Base-by-base conservation (phyloP, 345 rosid species). In the Barbarea vulgaris region DNA sequence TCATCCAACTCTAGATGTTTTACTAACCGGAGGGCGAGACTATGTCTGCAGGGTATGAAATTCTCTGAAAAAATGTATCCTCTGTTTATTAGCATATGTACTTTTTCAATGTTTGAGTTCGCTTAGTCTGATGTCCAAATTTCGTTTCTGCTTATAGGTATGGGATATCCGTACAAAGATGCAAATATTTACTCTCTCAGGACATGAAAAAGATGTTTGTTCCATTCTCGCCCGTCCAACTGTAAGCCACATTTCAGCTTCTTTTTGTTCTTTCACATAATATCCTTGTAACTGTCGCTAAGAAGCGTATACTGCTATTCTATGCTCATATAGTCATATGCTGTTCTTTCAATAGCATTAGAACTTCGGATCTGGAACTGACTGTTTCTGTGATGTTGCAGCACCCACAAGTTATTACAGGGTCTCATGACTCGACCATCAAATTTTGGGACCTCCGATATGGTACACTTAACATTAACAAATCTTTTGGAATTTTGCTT, bases 21-120 rank as follows among this genome's bases (percentile, higher is more conserved):
- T 95, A 85, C 87, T 92, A 62, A 92, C 97, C 11, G 99, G 97
- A 28, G 99, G 99, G 15, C 90, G 97, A 27, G 98, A 95, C 88
- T 87, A 94, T 70, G 99, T 95, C 70, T 92, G 96, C 70, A 89
- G 99, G 88, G 97, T 95, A 87, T 41, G 82, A 34, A 37, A 30
- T 17, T 53, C 56, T 4, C 44, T 61, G 41, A 11, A 21, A 21
- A 52, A 2, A 31, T 52, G 9, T 59, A 15, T 28, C 18, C 6
- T 47, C n/a, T 75, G 21, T 6, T 14, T 9, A 36, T 36, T 17
- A 22, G n/a, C 21, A 36, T 37, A 19, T 30, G 9, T 36, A 47
- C 3, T 34, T 27, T 6, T 34, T 34, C 53, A 0, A 56, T n/a
- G 22, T 28, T n/a, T 30, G 22, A 18, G 37, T 77, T 28, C 24